These are phyloP conservation scores for Nephelium lappaceum DNA, from an alignment of 345 rosid genomes.

Conservation along the genomic window DNA sequence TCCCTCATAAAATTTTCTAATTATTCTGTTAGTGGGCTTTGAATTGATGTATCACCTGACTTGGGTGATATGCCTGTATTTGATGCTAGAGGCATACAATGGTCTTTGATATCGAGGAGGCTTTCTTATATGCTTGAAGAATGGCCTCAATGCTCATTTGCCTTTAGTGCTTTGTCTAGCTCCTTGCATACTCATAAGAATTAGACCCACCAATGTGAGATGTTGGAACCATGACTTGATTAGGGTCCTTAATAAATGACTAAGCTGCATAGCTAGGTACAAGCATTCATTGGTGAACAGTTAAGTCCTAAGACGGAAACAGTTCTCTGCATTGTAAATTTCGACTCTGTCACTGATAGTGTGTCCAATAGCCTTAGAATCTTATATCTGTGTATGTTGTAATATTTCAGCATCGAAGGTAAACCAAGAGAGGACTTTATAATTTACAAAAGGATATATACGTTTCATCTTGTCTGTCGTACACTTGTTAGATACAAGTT, in stretches of 20 bases:
- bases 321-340: background rate
- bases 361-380: background rate
- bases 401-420: constrained; percentile 1
- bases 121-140: constrained; percentile 7
- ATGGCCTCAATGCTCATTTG: background rate
- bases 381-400: background rate
- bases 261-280: background rate
- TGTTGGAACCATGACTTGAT: background rate
- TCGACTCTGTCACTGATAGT: background rate
- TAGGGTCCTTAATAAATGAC: background rate
- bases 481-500: constrained; percentile 1
- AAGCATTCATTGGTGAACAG: background rate
- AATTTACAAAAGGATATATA: background rate
- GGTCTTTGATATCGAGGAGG: background rate
- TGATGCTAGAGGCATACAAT: constrained; percentile 9
- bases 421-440: background rate
- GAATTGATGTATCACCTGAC: background rate
- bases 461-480: background rate
- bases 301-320: background rate
- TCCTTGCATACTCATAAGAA: background rate
- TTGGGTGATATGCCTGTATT: background rate
- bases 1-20: background rate
- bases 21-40: background rate
- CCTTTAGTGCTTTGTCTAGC: constrained; percentile 5
- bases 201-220: background rate